phyloP scores from a whole-genome alignment of 768 basidiomycete species.

The Pisolithus tinctorius region DNA sequence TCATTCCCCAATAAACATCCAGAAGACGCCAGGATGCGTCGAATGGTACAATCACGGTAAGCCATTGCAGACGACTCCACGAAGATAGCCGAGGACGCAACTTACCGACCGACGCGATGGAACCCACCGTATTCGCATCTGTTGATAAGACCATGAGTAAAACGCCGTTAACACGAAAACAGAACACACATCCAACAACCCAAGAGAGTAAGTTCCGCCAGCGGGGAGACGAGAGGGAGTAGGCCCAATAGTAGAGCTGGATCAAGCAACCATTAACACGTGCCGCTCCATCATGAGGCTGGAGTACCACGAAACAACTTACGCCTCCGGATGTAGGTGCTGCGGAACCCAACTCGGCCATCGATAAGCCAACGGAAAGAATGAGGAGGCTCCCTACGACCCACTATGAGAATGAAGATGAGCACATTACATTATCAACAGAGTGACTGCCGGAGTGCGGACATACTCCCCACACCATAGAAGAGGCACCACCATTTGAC shows the following conservation, averaged over 20 bases:
- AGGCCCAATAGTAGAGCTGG: slow-evolving; percentile 65
- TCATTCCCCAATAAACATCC: background rate
- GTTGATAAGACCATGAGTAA: background rate
- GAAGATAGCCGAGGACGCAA: background rate
- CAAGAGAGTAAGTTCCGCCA: slow-evolving; percentile 58
- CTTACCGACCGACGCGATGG: slow-evolving; percentile 35
- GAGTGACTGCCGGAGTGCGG: too few species aligned
- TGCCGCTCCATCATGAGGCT: background rate
- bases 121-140: slow-evolving; percentile 52
- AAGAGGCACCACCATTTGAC: slow-evolving; percentile 44
- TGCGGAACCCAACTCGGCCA: slow-evolving; percentile 37
- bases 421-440: background rate
- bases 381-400: slow-evolving; percentile 32
- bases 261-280: background rate
- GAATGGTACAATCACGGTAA: background rate
- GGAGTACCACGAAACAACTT: slow-evolving; percentile 4
- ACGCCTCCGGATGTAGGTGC: slow-evolving; percentile 38
- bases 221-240: slow-evolving; percentile 46
- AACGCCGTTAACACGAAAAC: background rate
- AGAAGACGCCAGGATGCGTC: too few species aligned
- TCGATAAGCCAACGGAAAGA: slow-evolving; percentile 33
- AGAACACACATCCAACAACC: slow-evolving; percentile 58
- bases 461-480: slow-evolving; percentile 42
- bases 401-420: slow-evolving; percentile 23
- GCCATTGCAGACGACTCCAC: background rate